Base-by-base conservation (phyloP, 305 asterid species). In the Euphrasia arctica region DNA sequence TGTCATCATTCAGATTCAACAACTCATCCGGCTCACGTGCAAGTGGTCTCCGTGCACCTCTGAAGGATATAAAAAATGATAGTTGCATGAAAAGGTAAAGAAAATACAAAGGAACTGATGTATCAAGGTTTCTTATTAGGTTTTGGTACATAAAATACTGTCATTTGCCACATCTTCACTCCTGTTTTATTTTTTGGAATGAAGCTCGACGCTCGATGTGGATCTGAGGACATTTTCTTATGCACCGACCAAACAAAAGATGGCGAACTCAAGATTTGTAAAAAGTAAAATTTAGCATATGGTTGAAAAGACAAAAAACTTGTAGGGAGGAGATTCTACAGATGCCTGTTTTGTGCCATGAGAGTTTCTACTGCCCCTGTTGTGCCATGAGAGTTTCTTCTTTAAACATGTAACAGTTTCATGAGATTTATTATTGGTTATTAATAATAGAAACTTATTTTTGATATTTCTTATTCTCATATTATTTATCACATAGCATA, bases 31-130 rank as follows among this genome's bases (percentile, higher is more conserved):
- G 99, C 65, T 88, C 95, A 11, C 91, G 96, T 69, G 97, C 90
- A 9, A 87, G 95, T 74, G 97, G 97, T 43, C 97, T 93, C 58
- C 96, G 99, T 56, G 81, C 99, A 22, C 97, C 99, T 65, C 72
- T 93, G 7, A 90, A 78, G 80, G 95, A 90, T 63, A 80, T 93
- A 60, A 28, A 55, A 41, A 78, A 78, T 75, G 87, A 87, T 81
- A 84, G 76, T 52, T 63, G 59, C 74, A 62, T 15, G 63, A 80
- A 63, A 58, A 79, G 97, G 95, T 91, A 77, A 49, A n/a, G n/a
- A n/a, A n/a, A 5, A 59, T 36, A n/a, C 3, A 58, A 22, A 25
- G 41, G 36, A 58, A 72, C 5, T 22, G 13, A 54, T 4, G 45
- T 6, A 55, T 11, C 0, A 6, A n/a, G 41, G 54, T 47, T 32